Base-by-base conservation (phyloP, 2,329 filamentous ascomycete genomes). In the Harringtonia aguacate region DNA sequence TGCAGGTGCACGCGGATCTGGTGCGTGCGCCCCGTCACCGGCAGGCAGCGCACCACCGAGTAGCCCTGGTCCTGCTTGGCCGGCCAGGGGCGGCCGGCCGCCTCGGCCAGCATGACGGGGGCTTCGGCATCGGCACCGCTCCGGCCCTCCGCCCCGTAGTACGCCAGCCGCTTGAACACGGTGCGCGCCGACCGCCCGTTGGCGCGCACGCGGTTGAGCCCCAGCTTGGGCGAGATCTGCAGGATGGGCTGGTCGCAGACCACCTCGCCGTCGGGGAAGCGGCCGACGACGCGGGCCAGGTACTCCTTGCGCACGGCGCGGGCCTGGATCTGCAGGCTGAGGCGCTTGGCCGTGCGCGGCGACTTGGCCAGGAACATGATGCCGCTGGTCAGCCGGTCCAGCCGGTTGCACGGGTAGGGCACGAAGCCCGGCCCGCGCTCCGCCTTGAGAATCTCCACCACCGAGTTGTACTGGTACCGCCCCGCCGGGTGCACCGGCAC, bases 281-380 rank as follows among this genome's bases (percentile, higher is more conserved):
- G 76, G 41, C 92, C 92, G 51, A 85, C 84, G 10, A 97, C 92
- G 33, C 92, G 76, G 4, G 90, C 90, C 21, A 98, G 72, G 57
- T 98, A 98, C 61, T 98, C 92, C 61, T 98, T 98, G 54, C 87
- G 81, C 31, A 98, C 86, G 0, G 83, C 90, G 30, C 92, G 75
- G 6, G 75, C 75, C 52, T 79, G 76, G 46, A 98, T 86, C 61
- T 95, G 84, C 35, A 72, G 66, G 44, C 81, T 79, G 52, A 98
- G 73, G 28, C 72, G 70, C 51, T 90, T 86, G 1, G 92, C 90
- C 0, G 85, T 86, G 55, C 79, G 77, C 31, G 81, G 72, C 50
- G 86, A 80, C 65, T 98, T 98, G 24, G 84, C 92, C 54, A 98
- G 81, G 61, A 98, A 98, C 90, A 98, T 97, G 59, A 98, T 85